phyloP scores from a whole-genome alignment of 164 flowering plant species.

The Vitis rotundifolia region DNA sequence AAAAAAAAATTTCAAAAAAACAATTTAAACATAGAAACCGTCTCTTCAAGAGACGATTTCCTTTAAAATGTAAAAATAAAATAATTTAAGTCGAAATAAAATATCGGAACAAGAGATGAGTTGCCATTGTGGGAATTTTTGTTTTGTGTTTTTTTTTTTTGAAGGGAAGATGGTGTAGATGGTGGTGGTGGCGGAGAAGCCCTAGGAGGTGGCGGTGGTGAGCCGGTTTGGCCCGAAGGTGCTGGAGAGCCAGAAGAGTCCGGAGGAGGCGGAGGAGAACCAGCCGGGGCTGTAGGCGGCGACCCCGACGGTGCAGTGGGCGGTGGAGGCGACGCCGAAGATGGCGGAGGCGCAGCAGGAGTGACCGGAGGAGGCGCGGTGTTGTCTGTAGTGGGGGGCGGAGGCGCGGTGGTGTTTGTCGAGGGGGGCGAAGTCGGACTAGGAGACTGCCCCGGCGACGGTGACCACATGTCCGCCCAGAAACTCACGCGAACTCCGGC shows the following conservation, averaged over 20 bases:
- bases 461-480: constrained; percentile 15
- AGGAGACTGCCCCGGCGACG: constrained; percentile 21
- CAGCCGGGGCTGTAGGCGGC: constrained; percentile 15
- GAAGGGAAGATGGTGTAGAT: too few species aligned
- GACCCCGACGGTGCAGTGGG: constrained; percentile 2
- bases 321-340: constrained; percentile 15
- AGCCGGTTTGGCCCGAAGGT: not conserved
- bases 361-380: not conserved
- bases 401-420: constrained; percentile 6
- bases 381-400: too few species aligned
- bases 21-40: too few species aligned
- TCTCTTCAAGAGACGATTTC: too few species aligned
- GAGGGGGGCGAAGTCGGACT: constrained; percentile 24
- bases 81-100: too few species aligned
- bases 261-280: constrained; percentile 16
- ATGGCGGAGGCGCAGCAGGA: not conserved
- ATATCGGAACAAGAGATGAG: too few species aligned
- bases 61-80: too few species aligned
- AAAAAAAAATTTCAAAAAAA: too few species aligned
- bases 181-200: constrained; percentile 36
- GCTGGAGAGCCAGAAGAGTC: constrained; percentile 12
- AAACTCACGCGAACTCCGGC: not conserved
- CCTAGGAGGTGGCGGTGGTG: constrained; percentile 29
- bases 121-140: too few species aligned
- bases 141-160: too few species aligned